A percentile compares a stretch with the other conserved stretches of the same genome.
Evolutionary conservation across 2,329 filamentous ascomycete species (phyloP).

Genomic region (Diaporthe nobilis): DNA sequence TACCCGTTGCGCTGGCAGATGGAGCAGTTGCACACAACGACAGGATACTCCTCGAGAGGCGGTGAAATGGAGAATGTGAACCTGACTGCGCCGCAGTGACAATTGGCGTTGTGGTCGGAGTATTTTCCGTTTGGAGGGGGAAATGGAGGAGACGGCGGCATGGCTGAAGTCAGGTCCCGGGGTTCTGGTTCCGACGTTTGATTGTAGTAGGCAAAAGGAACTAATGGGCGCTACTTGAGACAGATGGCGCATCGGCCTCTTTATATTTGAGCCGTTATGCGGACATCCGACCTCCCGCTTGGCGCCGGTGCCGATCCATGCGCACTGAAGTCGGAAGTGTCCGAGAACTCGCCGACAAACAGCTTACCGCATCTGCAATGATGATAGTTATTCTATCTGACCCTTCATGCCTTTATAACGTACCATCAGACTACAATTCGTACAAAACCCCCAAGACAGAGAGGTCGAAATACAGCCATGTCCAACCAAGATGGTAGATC

Average conservation of each 20-base stretch:
- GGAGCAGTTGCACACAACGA: slow-evolving; percentile 35
- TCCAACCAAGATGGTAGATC: neutral
- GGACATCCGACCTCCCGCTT: neutral
- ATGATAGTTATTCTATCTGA: neutral
- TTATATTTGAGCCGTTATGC: neutral
- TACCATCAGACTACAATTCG: neutral
- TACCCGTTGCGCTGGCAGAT: slow-evolving; percentile 39
- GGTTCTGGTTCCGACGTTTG: no score
- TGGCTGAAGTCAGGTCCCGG: neutral
- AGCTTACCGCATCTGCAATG: neutral
- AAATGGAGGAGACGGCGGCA: slow-evolving; percentile 4
- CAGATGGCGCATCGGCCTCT: neutral
- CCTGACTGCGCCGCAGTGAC: slow-evolving; percentile 35
- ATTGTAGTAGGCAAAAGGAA: no score
- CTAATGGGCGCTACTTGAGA: neutral
- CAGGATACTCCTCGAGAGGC: slow-evolving; percentile 27
- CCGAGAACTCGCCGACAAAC: slow-evolving; percentile 7
- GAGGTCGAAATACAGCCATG: no score
- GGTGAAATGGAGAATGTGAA: slow-evolving; percentile 36
- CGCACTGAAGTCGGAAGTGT: slow-evolving; percentile 1
- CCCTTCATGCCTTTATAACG: no score
- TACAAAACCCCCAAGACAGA: no score
- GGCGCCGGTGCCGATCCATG: slow-evolving; percentile 10
- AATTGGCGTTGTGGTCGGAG: slow-evolving; percentile 32
- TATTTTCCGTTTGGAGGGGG: slow-evolving; percentile 32